phyloP scores from a whole-genome alignment of 2,329 filamentous ascomycete species.

The Torrubiella hemipterigena region DNA sequence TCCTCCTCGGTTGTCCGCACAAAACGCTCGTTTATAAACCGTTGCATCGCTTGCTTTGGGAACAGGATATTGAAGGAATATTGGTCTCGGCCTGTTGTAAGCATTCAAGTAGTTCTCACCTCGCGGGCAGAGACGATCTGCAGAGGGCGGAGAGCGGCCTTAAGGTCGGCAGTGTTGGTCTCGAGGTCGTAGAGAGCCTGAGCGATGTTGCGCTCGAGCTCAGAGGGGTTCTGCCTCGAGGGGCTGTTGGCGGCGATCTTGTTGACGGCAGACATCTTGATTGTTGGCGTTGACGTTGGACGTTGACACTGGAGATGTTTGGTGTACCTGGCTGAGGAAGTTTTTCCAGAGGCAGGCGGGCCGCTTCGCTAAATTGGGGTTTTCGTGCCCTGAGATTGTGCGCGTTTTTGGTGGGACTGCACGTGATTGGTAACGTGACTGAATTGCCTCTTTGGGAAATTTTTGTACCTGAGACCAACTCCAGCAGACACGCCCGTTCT shows the following conservation, averaged over 20 bases:
- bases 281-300: conserved; percentile 23
- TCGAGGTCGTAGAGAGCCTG: conserved; percentile 97
- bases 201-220: conserved; percentile 95
- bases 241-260: conserved; percentile 98
- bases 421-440: neutral
- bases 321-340: too few species aligned
- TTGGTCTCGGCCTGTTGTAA: conserved; percentile 8
- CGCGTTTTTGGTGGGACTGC: too few species aligned
- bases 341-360: conserved; percentile 18
- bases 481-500: too few species aligned
- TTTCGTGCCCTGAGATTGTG: conserved; percentile 20
- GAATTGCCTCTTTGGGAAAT: neutral
- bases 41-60: conserved; percentile 23
- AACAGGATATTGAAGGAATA: conserved; percentile 29
- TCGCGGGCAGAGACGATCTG: conserved; percentile 98
- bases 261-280: conserved; percentile 64
- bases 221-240: conserved; percentile 88
- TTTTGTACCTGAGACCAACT: too few species aligned
- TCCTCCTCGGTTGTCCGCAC: too few species aligned
- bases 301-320: too few species aligned
- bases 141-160: conserved; percentile 88
- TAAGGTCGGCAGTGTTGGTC: conserved; percentile 98
- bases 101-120: conserved; percentile 58
- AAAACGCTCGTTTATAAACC: conserved; percentile 11
- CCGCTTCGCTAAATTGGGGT: conserved; percentile 27